These are phyloP conservation scores for Delonix regia DNA, from an alignment of 306 rosid genomes.

Conservation along the genomic window DNA sequence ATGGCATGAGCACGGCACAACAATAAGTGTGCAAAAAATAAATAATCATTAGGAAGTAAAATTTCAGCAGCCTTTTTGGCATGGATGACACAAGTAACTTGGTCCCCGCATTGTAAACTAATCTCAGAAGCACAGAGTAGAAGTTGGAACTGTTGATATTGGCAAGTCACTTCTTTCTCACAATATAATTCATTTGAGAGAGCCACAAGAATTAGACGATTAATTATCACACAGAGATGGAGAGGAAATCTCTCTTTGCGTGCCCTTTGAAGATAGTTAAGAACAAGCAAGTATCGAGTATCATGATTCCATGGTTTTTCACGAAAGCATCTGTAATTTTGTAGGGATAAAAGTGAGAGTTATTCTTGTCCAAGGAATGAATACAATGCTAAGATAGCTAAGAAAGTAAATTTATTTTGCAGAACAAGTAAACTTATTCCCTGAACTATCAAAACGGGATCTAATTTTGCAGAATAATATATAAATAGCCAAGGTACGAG, in stretches of 20 bases:
- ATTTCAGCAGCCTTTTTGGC: constrained; percentile 71
- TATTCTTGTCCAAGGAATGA: constrained; percentile 22
- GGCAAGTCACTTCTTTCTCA: constrained; percentile 43
- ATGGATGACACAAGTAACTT: constrained; percentile 55
- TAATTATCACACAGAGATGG: constrained; percentile 60
- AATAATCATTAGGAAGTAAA: constrained; percentile 62
- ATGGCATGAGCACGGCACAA: constrained; percentile 78
- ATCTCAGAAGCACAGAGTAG: constrained; percentile 91
- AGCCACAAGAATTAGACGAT: constrained; percentile 63
- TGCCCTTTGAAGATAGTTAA: constrained; percentile 81
- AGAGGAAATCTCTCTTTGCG: constrained; percentile 90
- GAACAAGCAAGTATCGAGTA: constrained; percentile 77
- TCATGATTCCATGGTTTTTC: constrained; percentile 86
- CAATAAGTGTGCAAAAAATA: constrained; percentile 79
- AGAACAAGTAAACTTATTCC: constrained; percentile 27
- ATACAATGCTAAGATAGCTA: not conserved
- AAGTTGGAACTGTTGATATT: constrained; percentile 76
- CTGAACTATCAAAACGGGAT: constrained; percentile 19
- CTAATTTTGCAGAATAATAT: constrained; percentile 18
- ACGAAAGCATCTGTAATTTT: constrained; percentile 72
- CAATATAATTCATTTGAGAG: constrained; percentile 60
- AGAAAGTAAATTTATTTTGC: not conserved
- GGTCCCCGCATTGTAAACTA: constrained; percentile 73
- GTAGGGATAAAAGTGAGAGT: constrained; percentile 8
- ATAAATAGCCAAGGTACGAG: constrained; percentile 11